These are phyloP conservation scores for Solanum boliviense DNA, from an alignment of 257 asterid genomes.

Conservation along the genomic window DNA sequence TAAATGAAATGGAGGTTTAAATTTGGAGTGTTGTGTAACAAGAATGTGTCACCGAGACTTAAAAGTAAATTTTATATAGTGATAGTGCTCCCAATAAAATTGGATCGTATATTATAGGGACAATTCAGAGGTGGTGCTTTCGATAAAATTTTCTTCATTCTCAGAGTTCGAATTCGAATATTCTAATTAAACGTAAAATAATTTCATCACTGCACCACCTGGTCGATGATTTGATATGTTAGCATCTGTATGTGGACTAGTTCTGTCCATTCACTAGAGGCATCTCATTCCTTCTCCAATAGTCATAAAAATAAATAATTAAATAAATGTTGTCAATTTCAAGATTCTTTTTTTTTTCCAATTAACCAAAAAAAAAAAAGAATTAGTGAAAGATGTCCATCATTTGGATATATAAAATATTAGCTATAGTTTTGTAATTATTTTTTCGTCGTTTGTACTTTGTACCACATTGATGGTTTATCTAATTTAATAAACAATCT, in stretches of 20 bases:
- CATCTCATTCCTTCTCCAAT: background rate
- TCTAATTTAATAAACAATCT: too few relatives aligned
- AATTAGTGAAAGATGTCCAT: background rate
- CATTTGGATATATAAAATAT: background rate
- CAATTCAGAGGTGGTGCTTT: fast-evolving
- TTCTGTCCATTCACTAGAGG: background rate
- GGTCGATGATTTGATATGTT: too few relatives aligned
- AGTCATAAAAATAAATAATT: background rate
- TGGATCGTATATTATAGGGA: background rate
- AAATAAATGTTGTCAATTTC: background rate
- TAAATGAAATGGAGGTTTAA: background rate
- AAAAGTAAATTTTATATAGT: background rate
- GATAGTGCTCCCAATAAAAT: background rate
- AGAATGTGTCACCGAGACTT: fast-evolving
- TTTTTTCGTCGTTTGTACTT: too few relatives aligned
- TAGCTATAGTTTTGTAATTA: background rate
- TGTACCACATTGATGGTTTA: background rate
- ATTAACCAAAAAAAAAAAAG: background rate
- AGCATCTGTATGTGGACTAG: background rate
- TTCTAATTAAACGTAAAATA: fast-evolving
- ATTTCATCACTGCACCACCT: fast-evolving
- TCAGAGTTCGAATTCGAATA: fast-evolving
- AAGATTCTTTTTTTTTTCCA: background rate
- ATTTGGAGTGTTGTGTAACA: fast-evolving
- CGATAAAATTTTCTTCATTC: background rate